Conservation (phyloP, 1,139 yeast genomes). For the Geotrichum fermentans region DNA sequence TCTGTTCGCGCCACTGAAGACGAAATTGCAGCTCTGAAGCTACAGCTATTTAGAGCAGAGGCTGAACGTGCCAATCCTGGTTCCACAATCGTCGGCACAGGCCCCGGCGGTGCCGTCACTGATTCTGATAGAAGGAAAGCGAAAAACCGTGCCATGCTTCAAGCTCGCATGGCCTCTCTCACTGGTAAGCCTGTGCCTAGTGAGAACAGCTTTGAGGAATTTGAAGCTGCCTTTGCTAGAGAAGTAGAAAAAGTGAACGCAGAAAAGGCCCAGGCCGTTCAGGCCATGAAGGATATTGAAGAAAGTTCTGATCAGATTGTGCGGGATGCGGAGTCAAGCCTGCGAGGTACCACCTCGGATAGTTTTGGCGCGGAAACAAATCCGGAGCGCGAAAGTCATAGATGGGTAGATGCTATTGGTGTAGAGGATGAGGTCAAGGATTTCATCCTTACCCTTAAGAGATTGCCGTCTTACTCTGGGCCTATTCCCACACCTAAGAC, state of each 20-base stretch:
- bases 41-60: slow-evolving; percentile 55
- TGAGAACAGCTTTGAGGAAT: slow-evolving; percentile 40
- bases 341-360: slow-evolving; percentile 31
- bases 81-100: slow-evolving; percentile 68
- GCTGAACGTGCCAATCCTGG: slow-evolving; percentile 63
- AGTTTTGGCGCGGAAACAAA: slow-evolving; percentile 30
- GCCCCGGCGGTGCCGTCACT: slow-evolving; percentile 81
- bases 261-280: slow-evolving; percentile 52
- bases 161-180: slow-evolving; percentile 85
- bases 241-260: slow-evolving; percentile 51
- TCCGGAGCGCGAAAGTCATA: slow-evolving; percentile 54
- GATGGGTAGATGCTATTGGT: slow-evolving; percentile 85
- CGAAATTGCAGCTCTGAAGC: slow-evolving; percentile 60
- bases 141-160: slow-evolving; percentile 67
- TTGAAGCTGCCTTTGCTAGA: slow-evolving; percentile 53
- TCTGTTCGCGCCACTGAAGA: slow-evolving; percentile 59
- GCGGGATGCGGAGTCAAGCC: slow-evolving; percentile 47
- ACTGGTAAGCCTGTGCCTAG: slow-evolving; percentile 62
- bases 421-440: slow-evolving; percentile 62
- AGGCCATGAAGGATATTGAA: slow-evolving; percentile 61
- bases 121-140: slow-evolving; percentile 77
- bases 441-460: slow-evolving; percentile 55
- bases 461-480: slow-evolving; percentile 20
- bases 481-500: slow-evolving; percentile 14
- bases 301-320: slow-evolving; percentile 68